Evolutionary conservation across 306 rosid species (phyloP).

Genomic region (Morella rubra): DNA sequence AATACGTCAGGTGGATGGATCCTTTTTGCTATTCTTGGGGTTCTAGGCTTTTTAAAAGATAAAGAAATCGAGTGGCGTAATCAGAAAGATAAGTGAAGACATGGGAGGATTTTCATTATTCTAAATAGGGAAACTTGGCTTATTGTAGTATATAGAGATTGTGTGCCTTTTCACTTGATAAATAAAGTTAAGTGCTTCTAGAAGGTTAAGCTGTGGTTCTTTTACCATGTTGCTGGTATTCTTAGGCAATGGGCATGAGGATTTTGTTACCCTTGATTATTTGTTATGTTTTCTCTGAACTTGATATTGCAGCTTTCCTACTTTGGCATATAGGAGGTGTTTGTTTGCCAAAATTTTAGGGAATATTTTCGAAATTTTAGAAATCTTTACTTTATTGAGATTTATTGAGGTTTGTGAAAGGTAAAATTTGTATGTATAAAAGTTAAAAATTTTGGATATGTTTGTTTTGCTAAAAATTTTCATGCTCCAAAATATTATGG

Average conservation of each 20-base stretch:
- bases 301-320: too few species aligned
- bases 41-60: constrained; percentile 76
- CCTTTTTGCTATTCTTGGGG: constrained; percentile 79
- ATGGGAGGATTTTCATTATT: neutral
- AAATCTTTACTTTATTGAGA: too few species aligned
- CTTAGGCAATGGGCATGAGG: neutral
- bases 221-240: neutral
- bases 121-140: neutral
- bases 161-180: neutral
- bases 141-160: neutral
- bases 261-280: neutral
- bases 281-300: neutral
- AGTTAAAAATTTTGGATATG: too few species aligned
- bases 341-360: too few species aligned
- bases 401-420: too few species aligned
- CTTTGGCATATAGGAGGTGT: too few species aligned
- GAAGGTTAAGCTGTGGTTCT: neutral
- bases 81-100: constrained; percentile 39
- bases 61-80: constrained; percentile 60
- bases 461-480: too few species aligned
- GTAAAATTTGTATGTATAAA: too few species aligned
- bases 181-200: neutral
- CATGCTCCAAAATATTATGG: too few species aligned
- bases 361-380: too few species aligned
- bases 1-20: constrained; percentile 65